These are phyloP conservation scores for Aquilaria yunnanensis DNA, from an alignment of 345 rosid species.

Conservation along the genomic window DNA sequence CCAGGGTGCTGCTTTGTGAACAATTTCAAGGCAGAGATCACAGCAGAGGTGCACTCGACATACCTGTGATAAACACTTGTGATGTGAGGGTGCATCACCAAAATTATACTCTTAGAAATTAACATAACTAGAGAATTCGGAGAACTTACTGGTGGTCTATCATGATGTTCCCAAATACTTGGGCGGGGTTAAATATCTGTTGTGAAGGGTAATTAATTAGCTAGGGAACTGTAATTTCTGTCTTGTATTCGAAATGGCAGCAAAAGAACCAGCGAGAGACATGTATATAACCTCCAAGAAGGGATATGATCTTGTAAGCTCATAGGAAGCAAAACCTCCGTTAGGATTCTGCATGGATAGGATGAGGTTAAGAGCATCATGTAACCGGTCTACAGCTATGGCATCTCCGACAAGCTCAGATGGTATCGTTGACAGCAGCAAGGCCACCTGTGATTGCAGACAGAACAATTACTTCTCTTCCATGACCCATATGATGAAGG, in stretches of 20 bases:
- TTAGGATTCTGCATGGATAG: slow-evolving; percentile 52
- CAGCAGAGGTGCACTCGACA: slow-evolving; percentile 82
- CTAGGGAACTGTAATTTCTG: neutral
- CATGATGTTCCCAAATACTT: slow-evolving; percentile 56
- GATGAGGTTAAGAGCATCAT: slow-evolving; percentile 48
- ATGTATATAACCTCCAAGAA: slow-evolving; percentile 48
- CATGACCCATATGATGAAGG: neutral
- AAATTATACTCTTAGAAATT: neutral
- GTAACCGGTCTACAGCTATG: slow-evolving; percentile 25
- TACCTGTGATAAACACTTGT: slow-evolving; percentile 26
- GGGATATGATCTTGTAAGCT: slow-evolving; percentile 64
- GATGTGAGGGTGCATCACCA: neutral
- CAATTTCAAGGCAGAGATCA: slow-evolving; percentile 46
- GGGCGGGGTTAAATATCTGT: slow-evolving; percentile 69
- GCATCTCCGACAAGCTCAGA: slow-evolving; percentile 36
- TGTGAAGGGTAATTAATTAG: neutral
- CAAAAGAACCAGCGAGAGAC: neutral
- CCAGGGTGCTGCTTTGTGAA: slow-evolving; percentile 28
- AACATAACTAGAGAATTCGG: neutral
- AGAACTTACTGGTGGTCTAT: slow-evolving; percentile 63
- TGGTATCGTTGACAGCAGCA: slow-evolving; percentile 43
- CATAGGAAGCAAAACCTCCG: slow-evolving; percentile 81
- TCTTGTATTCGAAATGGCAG: neutral
- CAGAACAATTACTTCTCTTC: neutral
- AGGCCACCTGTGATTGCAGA: slow-evolving; percentile 31